Percentiles rank a stretch among this genome's conserved stretches.
Evolutionary conservation across 192 early-diverging fungal species (phyloP).

Genomic region (Helicostylum pulchrum): DNA sequence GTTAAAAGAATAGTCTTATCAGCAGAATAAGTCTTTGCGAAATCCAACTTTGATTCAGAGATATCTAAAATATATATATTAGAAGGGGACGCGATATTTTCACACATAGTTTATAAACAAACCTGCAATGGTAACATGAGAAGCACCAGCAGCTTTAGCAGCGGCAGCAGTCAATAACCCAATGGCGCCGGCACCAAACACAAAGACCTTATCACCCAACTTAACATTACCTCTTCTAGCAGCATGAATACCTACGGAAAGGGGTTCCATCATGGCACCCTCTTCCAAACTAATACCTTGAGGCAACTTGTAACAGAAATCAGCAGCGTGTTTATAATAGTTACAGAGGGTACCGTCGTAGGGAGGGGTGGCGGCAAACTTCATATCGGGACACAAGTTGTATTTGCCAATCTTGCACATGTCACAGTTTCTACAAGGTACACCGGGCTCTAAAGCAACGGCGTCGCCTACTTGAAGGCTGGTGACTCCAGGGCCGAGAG

Average conservation of each 20-base stretch:
- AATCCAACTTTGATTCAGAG: constrained; percentile 27
- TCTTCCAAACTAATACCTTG: constrained; percentile 38
- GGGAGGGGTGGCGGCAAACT: constrained; percentile 46
- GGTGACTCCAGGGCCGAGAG: constrained; percentile 36
- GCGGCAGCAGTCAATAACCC: constrained; percentile 39
- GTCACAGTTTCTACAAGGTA: constrained; percentile 35
- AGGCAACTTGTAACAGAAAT: constrained; percentile 45
- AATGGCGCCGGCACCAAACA: constrained; percentile 49
- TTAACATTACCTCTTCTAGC: constrained; percentile 30
- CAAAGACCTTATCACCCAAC: constrained; percentile 36
- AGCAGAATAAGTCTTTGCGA: constrained; percentile 41
- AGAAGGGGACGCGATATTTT: neutral
- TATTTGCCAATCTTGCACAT: constrained; percentile 38
- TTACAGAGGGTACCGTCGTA: constrained; percentile 42
- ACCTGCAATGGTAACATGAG: constrained; percentile 37
- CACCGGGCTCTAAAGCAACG: constrained; percentile 44
- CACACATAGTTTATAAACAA: neutral
- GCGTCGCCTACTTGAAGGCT: constrained; percentile 45
- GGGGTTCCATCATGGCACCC: constrained; percentile 44
- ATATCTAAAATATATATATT: constrained; percentile 24
- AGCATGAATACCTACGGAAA: constrained; percentile 44
- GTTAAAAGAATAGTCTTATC: constrained; percentile 26
- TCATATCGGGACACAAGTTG: constrained; percentile 44
- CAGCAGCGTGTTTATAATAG: constrained; percentile 41
- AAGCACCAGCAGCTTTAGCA: constrained; percentile 43